Percentiles rank a stretch among this genome's conserved stretches.
These are phyloP conservation scores for Dictyostelium intermedium DNA, from an alignment of 78 protist genomes.

Conservation along the genomic window DNA sequence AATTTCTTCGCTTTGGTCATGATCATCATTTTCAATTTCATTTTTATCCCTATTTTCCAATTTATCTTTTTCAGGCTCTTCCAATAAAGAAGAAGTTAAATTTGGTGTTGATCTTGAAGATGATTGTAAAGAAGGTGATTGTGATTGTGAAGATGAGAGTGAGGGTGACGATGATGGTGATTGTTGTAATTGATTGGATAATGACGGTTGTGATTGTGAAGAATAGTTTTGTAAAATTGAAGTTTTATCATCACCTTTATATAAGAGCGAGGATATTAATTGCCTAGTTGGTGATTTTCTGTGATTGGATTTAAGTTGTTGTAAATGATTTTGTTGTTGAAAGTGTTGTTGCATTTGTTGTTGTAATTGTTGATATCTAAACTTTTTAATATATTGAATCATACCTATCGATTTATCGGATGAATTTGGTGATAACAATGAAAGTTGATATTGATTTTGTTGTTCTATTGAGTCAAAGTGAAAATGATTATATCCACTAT, in stretches of 20 bases:
- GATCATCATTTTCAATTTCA: background rate
- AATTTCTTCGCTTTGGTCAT: background rate
- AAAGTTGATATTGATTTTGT: conserved; percentile 10
- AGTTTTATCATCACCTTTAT: background rate
- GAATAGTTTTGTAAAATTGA: background rate
- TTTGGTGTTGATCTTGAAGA: background rate
- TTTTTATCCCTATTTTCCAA: background rate
- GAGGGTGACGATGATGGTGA: background rate
- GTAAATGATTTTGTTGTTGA: background rate
- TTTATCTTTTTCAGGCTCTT: background rate
- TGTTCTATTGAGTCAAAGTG: background rate
- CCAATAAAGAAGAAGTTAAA: background rate
- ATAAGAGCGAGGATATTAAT: background rate
- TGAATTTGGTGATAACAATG: background rate
- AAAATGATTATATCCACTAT: background rate
- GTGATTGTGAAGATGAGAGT: background rate
- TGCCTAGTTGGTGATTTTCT: conserved; percentile 3
- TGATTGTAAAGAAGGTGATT: background rate
- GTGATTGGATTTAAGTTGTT: background rate
- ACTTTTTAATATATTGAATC: conserved; percentile 1
- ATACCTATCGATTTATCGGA: background rate
- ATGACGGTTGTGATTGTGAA: background rate
- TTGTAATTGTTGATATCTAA: background rate
- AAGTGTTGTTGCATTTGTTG: background rate
- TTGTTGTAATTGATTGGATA: background rate